Evolutionary conservation across 768 basidiomycete genomes (phyloP).

Genomic region (Candolleomyces aberdarensis): DNA sequence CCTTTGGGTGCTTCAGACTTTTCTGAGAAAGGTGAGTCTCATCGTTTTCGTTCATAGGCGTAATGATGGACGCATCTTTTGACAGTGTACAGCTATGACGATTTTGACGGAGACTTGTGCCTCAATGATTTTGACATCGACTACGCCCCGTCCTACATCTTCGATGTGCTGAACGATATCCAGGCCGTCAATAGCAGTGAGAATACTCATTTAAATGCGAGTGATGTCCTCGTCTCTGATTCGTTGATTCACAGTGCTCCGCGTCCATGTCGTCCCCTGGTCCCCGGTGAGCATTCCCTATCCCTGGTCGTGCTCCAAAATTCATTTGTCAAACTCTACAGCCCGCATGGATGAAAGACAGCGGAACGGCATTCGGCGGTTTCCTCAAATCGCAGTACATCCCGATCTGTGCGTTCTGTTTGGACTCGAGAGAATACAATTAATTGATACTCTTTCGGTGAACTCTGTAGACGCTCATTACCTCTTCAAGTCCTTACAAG

Average conservation of each 20-base stretch:
- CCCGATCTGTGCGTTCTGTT: slow-evolving; percentile 35
- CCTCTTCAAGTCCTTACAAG: slow-evolving; percentile 63
- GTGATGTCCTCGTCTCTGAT: background rate
- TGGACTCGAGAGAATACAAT: background rate
- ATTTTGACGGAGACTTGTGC: slow-evolving; percentile 53
- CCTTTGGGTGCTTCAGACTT: slow-evolving; percentile 72
- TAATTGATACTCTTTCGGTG: slow-evolving; percentile 5
- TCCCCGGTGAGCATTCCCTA: slow-evolving; percentile 49
- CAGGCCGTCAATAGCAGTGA: slow-evolving; percentile 46
- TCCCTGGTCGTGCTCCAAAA: slow-evolving; percentile 1
- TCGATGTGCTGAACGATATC: slow-evolving; percentile 60
- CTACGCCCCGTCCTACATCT: slow-evolving; percentile 56
- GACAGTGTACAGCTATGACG: slow-evolving; percentile 60
- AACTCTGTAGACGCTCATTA: slow-evolving; percentile 56
- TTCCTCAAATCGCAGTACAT: slow-evolving; percentile 44
- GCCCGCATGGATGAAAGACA: slow-evolving; percentile 77
- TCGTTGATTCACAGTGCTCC: slow-evolving; percentile 26
- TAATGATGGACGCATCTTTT: background rate
- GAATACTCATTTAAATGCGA: slow-evolving; percentile 2
- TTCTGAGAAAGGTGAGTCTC: slow-evolving; percentile 45
- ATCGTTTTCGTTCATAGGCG: background rate
- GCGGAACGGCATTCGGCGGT: slow-evolving; percentile 64
- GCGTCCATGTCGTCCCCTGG: slow-evolving; percentile 66
- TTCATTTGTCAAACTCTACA: slow-evolving; percentile 18
- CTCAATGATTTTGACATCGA: slow-evolving; percentile 52